Base-by-base conservation (phyloP, 495 filamentous ascomycete genomes). In the Penicillium bovifimosum region DNA sequence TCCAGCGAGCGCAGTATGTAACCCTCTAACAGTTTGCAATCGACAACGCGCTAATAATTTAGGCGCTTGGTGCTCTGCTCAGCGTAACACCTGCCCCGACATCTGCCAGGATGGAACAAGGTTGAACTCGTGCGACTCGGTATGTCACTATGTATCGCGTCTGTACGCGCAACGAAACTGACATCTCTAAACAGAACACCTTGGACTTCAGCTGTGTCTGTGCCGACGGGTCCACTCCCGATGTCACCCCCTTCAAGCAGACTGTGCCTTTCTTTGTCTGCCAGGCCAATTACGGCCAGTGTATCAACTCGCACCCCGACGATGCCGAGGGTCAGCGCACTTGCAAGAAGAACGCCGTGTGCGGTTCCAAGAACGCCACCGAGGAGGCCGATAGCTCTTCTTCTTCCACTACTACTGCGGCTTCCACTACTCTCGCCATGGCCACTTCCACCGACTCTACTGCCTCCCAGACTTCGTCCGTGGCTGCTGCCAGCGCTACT, bases 221-320 rank as follows among this genome's bases (percentile, higher is more conserved):
- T 71, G 34, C 50, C 48, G 76, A 81, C 59, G 78, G 76, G 44
- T 73, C 63, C 16, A 53, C 45, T 7, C 80, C 82, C 56, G 72
- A 83, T 59, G 72, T 82, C 55, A 59, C 64, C 24, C 62, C 64
- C 47, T 86, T 80, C 69, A 40, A 62, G 31, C 61, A 76, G 59
- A 82, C 79, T 24, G 64, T 85, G 29, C 83, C 83, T 36, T 81
- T 73, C 69, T 76, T 70, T 61, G 73, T 79, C 60, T 86, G 83
- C 71, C 42, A 76, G 36, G 62, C 60, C 24, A 77, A 69, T 58
- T 79, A 62, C 52, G 61, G 47, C 40, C 66, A 79, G 54, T 86
- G 83, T 68, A 74, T 81, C 55, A 33, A 55, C 5, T 50, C 65
- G 34, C 64, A 79, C 63, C 67, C 73, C 52, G 63, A 72, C 45